Evolutionary conservation across 805 yeast genomes (phyloP).

Genomic region (Nakazawaea wyomingensis): DNA sequence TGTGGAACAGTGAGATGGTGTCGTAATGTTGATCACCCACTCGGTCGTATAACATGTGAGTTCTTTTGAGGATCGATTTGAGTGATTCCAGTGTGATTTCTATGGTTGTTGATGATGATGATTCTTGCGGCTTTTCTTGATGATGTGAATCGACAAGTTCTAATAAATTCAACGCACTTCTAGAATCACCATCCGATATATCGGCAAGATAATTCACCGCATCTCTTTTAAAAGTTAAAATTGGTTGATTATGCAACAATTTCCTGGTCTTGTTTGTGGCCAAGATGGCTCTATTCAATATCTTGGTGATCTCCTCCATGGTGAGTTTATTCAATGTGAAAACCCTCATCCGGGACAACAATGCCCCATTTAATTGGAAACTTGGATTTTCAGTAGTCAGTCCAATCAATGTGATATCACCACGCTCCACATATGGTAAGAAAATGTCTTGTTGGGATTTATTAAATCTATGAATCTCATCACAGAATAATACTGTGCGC

Average conservation of each 20-base stretch:
- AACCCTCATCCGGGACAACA: slow-evolving; percentile 78
- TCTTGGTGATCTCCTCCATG: slow-evolving; percentile 41
- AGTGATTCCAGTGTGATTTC: slow-evolving; percentile 35
- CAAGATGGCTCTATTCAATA: slow-evolving; percentile 55
- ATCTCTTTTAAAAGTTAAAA: slow-evolving; percentile 47
- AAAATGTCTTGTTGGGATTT: slow-evolving; percentile 85
- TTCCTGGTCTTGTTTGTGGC: slow-evolving; percentile 57
- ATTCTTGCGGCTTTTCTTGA: slow-evolving; percentile 15
- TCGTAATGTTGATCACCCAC: slow-evolving; percentile 94
- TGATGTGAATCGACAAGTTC: slow-evolving; percentile 66
- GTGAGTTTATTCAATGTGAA: slow-evolving; percentile 58
- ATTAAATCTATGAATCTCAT: slow-evolving; percentile 87
- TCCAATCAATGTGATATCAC: slow-evolving; percentile 77
- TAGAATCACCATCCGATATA: slow-evolving; percentile 82
- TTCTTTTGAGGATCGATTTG: slow-evolving; percentile 38
- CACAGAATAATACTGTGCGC: slow-evolving; percentile 73
- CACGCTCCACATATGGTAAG: slow-evolving; percentile 78
- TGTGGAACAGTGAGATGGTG: slow-evolving; percentile 92
- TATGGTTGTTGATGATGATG: background rate
- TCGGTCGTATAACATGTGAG: slow-evolving; percentile 68
- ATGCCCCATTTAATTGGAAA: slow-evolving; percentile 73
- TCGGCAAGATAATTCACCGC: slow-evolving; percentile 65
- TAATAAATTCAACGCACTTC: slow-evolving; percentile 74
- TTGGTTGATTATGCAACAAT: slow-evolving; percentile 41
- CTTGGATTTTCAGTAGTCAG: slow-evolving; percentile 98